These are phyloP conservation scores for Tetracladium marchalianum DNA, from an alignment of 495 filamentous ascomycete species.

Conservation along the genomic window DNA sequence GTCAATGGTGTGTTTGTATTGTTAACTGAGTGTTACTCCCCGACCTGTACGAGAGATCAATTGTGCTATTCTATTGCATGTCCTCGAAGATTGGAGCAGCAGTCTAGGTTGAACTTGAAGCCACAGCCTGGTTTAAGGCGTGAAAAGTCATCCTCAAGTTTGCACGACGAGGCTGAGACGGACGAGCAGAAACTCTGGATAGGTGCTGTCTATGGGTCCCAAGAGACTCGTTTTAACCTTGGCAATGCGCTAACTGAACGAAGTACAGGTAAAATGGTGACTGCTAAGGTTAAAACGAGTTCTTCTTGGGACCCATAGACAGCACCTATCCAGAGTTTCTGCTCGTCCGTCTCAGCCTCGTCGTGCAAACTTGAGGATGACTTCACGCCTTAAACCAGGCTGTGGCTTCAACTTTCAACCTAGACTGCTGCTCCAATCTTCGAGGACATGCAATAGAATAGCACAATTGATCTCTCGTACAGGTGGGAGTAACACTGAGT, in stretches of 20 bases:
- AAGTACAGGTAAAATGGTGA: too few species aligned
- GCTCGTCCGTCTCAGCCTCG: conserved; percentile 80
- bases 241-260: too few species aligned
- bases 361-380: conserved; percentile 76
- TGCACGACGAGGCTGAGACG: conserved; percentile 76
- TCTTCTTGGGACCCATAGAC: conserved; percentile 97
- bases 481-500: conserved; percentile 99
- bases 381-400: conserved; percentile 74
- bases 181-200: conserved; percentile 99
- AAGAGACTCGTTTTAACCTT: too few species aligned
- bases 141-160: conserved; percentile 67
- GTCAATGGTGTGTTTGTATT: conserved; percentile 97
- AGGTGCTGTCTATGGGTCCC: conserved; percentile 87
- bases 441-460: conserved; percentile 98
- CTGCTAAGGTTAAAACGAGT: too few species aligned
- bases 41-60: conserved; percentile 88
- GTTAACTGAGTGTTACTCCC: conserved; percentile 94
- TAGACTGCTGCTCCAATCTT: conserved; percentile 86
- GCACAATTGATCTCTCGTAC: conserved; percentile 86
- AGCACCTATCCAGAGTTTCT: conserved; percentile 99
- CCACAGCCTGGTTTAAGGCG: conserved; percentile 78
- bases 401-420: conserved; percentile 87
- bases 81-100: conserved; percentile 87
- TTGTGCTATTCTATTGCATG: conserved; percentile 99
- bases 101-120: conserved; percentile 85